Base-by-base conservation (phyloP, 2,329 filamentous ascomycete species). In the Venturia nashicola region DNA sequence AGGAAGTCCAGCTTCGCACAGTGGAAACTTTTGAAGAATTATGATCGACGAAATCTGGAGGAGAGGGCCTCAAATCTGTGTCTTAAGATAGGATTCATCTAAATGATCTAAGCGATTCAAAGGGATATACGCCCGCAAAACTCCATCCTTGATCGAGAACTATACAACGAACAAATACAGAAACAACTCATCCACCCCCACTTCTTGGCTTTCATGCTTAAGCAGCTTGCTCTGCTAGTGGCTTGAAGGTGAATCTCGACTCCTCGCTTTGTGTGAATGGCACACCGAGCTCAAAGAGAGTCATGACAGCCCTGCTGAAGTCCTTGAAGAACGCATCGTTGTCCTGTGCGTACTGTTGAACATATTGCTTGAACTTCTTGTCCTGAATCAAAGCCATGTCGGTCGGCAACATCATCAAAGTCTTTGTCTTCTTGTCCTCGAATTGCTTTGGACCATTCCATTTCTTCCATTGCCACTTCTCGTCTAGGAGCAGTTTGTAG, bases 371-470 rank as follows among this genome's bases (percentile, higher is more conserved):
- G 82, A 97, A 95, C 69, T 81, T 81, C 83, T 93, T 93, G 79
- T 97, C 93, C 79, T 92, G 84, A 72, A 96, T 79, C 64, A 97
- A 81, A 64, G 88, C 88, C 78, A 95, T 86, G 73, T 99, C 93
- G 68, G 91, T 89, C 62, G 94, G 94, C 76, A 99, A 81, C 93
- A 99, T 97, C 94, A 99, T 97, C 71, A 97, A 80, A 51, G 83
- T 82, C 84, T 96, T 92, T 72, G 87, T 90, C 72, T 81, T 84
- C 79, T 89, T 89, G 79, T 97, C 92, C 79, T 96, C 87, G 74
- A 88, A 93, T 83, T 95, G 92, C 78, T 87, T 86, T 68, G 91
- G 91, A 36, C 94, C 93, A 71, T 92, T 85, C 93, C 91, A 96
- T 83, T 92, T 93, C 79, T 85, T 87, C 82, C 84, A 90, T 73